Evolutionary conservation across 2,329 filamentous ascomycete species (phyloP).

Genomic region (Byssoonygena ceratinophila): DNA sequence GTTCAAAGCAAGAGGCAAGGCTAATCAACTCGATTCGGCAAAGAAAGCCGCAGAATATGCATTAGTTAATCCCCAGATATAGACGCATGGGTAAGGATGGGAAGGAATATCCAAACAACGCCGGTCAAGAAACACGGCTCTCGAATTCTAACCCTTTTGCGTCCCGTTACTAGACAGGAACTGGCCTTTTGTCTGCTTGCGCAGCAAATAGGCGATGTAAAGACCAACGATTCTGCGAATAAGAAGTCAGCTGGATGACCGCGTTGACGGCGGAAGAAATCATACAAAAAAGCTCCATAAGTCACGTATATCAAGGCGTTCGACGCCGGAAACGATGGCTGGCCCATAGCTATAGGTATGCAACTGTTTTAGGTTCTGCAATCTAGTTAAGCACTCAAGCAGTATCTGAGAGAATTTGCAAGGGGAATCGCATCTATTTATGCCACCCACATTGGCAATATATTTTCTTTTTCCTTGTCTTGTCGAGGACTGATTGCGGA

Average conservation of each 20-base stretch:
- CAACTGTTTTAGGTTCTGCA: not conserved
- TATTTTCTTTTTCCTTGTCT: constrained; percentile 1
- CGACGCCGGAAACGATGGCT: constrained; percentile 63
- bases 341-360: constrained; percentile 48
- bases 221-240: constrained; percentile 51
- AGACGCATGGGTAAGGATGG: not conserved
- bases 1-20: constrained; percentile 70
- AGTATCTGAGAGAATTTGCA: too few species aligned
- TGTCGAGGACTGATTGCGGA: not conserved
- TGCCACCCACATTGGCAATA: not conserved
- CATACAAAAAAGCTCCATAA: constrained; percentile 64
- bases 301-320: constrained; percentile 76
- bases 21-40: constrained; percentile 35
- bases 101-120: not conserved
- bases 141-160: constrained; percentile 60
- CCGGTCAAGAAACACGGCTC: not conserved
- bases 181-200: constrained; percentile 56
- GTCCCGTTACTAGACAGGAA: constrained; percentile 69
- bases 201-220: constrained; percentile 46
- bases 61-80: constrained; percentile 1
- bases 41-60: not conserved
- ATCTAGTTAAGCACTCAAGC: not conserved
- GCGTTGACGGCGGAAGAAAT: not conserved
- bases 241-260: constrained; percentile 6
- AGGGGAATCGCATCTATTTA: not conserved